These are phyloP conservation scores for Pseudogymnoascus sp. DNA, from an alignment of 2,329 filamentous ascomycete species.

Conservation along the genomic window DNA sequence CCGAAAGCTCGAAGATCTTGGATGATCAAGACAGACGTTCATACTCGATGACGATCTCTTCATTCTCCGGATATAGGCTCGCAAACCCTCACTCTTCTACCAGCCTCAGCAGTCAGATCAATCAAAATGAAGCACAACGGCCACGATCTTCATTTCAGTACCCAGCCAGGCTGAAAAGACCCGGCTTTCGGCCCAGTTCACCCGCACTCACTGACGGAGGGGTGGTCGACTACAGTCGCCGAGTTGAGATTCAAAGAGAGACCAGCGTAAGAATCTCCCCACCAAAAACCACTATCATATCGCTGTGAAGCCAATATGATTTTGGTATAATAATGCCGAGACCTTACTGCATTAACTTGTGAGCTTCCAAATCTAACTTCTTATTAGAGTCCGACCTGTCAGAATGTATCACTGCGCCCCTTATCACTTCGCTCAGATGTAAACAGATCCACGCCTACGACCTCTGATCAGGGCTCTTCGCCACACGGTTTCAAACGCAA, in stretches of 20 bases:
- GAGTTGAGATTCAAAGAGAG: slow-evolving; percentile 27
- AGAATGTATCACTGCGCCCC: slow-evolving; percentile 14
- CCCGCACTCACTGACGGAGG: slow-evolving; percentile 29
- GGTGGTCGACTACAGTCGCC: slow-evolving; percentile 26
- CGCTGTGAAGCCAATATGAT: neutral
- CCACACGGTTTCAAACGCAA: neutral
- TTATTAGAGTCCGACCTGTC: neutral
- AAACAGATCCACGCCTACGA: slow-evolving; percentile 25
- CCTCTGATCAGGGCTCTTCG: neutral
- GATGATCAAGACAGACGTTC: slow-evolving; percentile 41
- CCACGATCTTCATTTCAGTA: slow-evolving; percentile 52
- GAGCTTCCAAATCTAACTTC: neutral
- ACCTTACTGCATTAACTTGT: neutral
- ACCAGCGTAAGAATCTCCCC: neutral
- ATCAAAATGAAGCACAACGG: slow-evolving; percentile 37
- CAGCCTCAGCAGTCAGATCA: slow-evolving; percentile 40
- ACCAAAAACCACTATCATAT: neutral
- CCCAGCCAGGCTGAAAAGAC: slow-evolving; percentile 47
- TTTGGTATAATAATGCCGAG: neutral
- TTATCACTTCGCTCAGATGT: slow-evolving; percentile 22
- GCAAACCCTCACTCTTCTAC: slow-evolving; percentile 40
- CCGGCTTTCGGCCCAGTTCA: slow-evolving; percentile 33
- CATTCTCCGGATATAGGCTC: slow-evolving; percentile 36
- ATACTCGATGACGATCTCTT: slow-evolving; percentile 45
- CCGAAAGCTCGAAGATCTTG: slow-evolving; percentile 34